Evolutionary conservation across 2,329 filamentous ascomycete species (phyloP).

Genomic region (Ramichloridium luteum): DNA sequence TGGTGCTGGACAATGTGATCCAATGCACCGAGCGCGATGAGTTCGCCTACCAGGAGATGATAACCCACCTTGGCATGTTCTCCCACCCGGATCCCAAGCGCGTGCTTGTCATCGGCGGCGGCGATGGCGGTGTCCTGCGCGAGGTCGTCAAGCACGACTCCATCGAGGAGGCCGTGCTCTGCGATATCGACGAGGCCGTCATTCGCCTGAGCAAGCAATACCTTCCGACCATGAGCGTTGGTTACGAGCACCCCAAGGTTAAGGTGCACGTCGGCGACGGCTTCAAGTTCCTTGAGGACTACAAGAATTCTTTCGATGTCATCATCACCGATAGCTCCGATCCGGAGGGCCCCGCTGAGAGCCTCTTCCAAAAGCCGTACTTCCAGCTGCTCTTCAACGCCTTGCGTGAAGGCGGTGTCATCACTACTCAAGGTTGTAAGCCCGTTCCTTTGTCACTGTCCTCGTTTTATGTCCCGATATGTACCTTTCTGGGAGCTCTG

Average conservation of each 20-base stretch:
- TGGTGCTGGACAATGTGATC: slow-evolving; percentile 97
- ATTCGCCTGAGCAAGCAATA: slow-evolving; percentile 97
- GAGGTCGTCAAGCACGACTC: slow-evolving; percentile 98
- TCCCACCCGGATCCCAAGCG: slow-evolving; percentile 97
- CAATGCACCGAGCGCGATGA: slow-evolving; percentile 98
- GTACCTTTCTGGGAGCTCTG: too few species aligned
- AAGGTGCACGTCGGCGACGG: slow-evolving; percentile 90
- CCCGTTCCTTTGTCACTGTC: slow-evolving; percentile 44
- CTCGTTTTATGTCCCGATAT: slow-evolving; percentile 2
- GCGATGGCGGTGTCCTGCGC: slow-evolving; percentile 91
- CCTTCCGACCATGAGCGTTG: slow-evolving; percentile 84
- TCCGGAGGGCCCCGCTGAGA: slow-evolving; percentile 91
- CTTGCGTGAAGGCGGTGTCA: slow-evolving; percentile 88
- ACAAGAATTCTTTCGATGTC: slow-evolving; percentile 95
- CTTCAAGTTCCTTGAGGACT: slow-evolving; percentile 95
- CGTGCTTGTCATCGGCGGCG: slow-evolving; percentile 94
- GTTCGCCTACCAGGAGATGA: slow-evolving; percentile 99
- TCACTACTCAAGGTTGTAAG: slow-evolving; percentile 99
- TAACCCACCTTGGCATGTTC: slow-evolving; percentile 96
- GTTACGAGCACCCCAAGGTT: slow-evolving; percentile 83
- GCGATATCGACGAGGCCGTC: slow-evolving; percentile 98
- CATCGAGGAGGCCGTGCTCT: slow-evolving; percentile 90
- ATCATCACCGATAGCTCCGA: slow-evolving; percentile 99
- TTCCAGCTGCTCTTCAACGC: slow-evolving; percentile 87
- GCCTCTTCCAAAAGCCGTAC: slow-evolving; percentile 96